These are phyloP conservation scores for Penicillium verhagenii DNA, from an alignment of 495 filamentous ascomycete species.

Conservation along the genomic window DNA sequence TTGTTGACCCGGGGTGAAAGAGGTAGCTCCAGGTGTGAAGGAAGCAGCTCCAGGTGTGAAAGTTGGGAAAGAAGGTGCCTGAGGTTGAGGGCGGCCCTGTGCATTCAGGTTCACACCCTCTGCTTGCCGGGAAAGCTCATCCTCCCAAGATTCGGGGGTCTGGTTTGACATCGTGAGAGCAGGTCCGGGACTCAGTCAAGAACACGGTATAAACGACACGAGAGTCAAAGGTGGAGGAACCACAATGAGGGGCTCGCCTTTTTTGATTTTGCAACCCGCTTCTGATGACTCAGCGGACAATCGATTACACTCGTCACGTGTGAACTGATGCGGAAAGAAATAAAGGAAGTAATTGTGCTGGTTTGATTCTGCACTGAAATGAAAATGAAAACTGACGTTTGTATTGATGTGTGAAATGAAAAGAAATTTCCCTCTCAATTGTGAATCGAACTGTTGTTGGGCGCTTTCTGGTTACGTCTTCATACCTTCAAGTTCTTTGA, in stretches of 20 bases:
- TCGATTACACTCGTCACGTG: constrained; percentile 24
- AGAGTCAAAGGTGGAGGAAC: constrained; percentile 13
- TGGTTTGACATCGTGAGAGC: constrained; percentile 69
- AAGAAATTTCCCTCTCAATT: background rate
- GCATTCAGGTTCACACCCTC: constrained; percentile 79
- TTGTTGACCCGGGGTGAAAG: constrained; percentile 75
- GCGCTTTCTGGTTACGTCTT: background rate
- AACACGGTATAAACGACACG: constrained; percentile 25
- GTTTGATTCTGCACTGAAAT: background rate
- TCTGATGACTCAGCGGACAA: constrained; percentile 44
- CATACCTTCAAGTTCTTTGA: background rate
- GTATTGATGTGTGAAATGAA: background rate
- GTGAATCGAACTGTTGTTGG: background rate
- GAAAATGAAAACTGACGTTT: background rate
- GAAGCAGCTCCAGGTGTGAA: constrained; percentile 76
- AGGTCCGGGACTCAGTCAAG: constrained; percentile 25
- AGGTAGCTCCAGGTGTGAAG: constrained; percentile 75
- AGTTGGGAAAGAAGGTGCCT: constrained; percentile 46
- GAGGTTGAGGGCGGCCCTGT: constrained; percentile 69
- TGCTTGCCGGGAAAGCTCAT: constrained; percentile 85
- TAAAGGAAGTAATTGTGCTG: background rate
- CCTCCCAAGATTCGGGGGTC: constrained; percentile 89
- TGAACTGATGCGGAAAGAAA: constrained; percentile 1
- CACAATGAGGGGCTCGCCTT: constrained; percentile 21
- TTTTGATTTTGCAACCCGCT: constrained; percentile 26